Evolutionary conservation across 306 rosid species (phyloP).

Genomic region (Ochetophila trinervis): DNA sequence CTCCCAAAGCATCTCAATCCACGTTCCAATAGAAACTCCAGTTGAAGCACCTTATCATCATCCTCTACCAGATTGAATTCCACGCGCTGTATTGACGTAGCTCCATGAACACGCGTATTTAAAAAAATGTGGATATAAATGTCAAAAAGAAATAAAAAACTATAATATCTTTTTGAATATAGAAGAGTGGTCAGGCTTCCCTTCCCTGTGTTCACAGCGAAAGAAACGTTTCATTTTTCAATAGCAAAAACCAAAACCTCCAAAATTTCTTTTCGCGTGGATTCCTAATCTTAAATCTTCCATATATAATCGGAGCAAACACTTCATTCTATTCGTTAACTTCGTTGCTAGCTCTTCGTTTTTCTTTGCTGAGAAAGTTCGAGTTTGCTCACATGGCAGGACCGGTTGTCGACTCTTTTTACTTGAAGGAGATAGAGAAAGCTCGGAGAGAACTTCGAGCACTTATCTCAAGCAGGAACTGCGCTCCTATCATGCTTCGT

Average conservation of each 20-base stretch:
- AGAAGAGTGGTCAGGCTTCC: background rate
- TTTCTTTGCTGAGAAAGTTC: background rate
- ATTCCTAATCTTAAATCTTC: too few relatives aligned
- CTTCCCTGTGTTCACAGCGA: conserved; percentile 2
- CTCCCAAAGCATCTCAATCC: background rate
- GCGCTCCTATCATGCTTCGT: conserved; percentile 80
- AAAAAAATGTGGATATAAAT: background rate
- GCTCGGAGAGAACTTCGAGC: conserved; percentile 65
- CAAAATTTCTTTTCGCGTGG: too few relatives aligned
- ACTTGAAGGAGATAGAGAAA: conserved; percentile 56
- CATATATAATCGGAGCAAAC: too few relatives aligned
- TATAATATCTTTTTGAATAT: too few relatives aligned
- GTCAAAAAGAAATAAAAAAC: background rate
- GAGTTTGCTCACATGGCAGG: conserved; percentile 32
- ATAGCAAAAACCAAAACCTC: too few relatives aligned
- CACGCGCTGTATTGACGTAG: background rate
- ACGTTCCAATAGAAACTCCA: conserved; percentile 1
- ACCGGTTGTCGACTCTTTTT: conserved; percentile 35
- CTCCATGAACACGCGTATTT: background rate
- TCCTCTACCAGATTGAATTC: background rate
- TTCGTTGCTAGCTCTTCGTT: background rate
- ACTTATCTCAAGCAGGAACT: conserved; percentile 46
- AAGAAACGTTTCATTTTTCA: background rate
- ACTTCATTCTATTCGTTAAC: background rate
- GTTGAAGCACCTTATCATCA: background rate